Evolutionary conservation across 768 basidiomycete genomes (phyloP), one percentile per base, ranked within the genome.

Genomic region (Serendipita sp.): DNA sequence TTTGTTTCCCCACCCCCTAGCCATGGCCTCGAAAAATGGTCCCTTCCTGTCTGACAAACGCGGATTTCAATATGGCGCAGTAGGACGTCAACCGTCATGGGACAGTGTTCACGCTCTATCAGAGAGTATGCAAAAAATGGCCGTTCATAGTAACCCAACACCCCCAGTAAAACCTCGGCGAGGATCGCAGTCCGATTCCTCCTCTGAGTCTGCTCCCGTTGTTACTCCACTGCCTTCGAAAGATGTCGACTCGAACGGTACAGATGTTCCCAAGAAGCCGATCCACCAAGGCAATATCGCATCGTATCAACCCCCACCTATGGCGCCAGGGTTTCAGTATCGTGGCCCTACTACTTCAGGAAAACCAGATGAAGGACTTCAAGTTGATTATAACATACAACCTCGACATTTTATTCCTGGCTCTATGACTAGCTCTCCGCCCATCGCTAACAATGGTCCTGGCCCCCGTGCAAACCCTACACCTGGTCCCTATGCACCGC

Each of bases 371-470:
- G 56, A 60, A 60, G 56, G n/a, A 8, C 56, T 68, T 44, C 75
- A 78, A 68, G 74, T 77, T 69, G 85, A 88, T 67, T 87, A 84
- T 73, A 78, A 77, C 73, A 68, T 76, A 38, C 83, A 81, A 66
- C 81, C 81, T 67, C 81, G 85, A 64, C 77, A 78, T 68, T 85
- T 80, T 73, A 79, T 60, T 32, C 34, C 56, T 30, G 56, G 56
- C 4, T 8, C 34, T 10, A 60, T 60, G 28, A 36, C 56, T 10
- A n/a, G 10, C 56, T 34, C 56, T 32, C 56, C 56, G 56, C 28
- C 36, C 28, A 28, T n/a, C 5, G 35, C 23, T 18, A 32, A 13
- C 11, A 13, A 18, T 8, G 48, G 18, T 8, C 48, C 48, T 18
- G 48, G 5, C 30, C 48, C 48, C 8, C 48, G 48, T 18, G 48